Conservation (phyloP, 2,329 filamentous ascomycete species). For the Fusarium miscanthi region DNA sequence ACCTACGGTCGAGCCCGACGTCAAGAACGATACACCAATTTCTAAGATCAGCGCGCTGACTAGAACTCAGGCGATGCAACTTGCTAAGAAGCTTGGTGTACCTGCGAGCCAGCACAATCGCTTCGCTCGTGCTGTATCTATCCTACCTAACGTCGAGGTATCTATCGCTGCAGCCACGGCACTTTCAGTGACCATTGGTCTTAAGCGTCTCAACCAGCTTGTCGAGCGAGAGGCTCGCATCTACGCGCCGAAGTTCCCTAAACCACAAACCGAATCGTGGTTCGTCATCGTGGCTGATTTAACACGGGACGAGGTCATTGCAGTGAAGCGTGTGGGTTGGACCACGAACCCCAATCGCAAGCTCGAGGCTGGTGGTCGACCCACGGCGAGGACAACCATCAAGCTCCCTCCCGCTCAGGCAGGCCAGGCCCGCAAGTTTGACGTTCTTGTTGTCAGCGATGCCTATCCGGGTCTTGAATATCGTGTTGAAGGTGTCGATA, state of each 20-base stretch:
- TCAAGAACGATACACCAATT: conserved; percentile 57
- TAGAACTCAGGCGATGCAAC: conserved; percentile 52
- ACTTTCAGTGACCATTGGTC: conserved; percentile 68
- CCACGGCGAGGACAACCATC: conserved; percentile 67
- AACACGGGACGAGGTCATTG: conserved; percentile 79
- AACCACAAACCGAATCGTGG: conserved; percentile 93
- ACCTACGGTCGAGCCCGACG: conserved; percentile 70
- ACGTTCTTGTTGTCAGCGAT: conserved; percentile 85
- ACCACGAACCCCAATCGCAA: conserved; percentile 43
- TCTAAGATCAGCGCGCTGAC: conserved; percentile 55
- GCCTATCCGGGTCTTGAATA: conserved; percentile 82
- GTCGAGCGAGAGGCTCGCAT: conserved; percentile 76
- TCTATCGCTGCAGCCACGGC: conserved; percentile 70
- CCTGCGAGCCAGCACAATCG: conserved; percentile 55
- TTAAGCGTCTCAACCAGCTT: conserved; percentile 75
- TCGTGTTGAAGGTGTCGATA: conserved; percentile 58
- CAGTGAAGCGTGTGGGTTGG: conserved; percentile 89
- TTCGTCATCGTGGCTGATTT: conserved; percentile 82
- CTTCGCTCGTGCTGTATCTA: conserved; percentile 69
- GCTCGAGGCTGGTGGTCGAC: conserved; percentile 57
- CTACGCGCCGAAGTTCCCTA: conserved; percentile 90
- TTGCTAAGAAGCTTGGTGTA: conserved; percentile 65
- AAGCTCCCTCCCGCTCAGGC: conserved; percentile 65
- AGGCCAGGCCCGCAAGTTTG: conserved; percentile 69
- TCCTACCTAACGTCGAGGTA: conserved; percentile 77